phyloP scores from a whole-genome alignment of 495 filamentous ascomycete species.

The Xylaria nigripes region DNA sequence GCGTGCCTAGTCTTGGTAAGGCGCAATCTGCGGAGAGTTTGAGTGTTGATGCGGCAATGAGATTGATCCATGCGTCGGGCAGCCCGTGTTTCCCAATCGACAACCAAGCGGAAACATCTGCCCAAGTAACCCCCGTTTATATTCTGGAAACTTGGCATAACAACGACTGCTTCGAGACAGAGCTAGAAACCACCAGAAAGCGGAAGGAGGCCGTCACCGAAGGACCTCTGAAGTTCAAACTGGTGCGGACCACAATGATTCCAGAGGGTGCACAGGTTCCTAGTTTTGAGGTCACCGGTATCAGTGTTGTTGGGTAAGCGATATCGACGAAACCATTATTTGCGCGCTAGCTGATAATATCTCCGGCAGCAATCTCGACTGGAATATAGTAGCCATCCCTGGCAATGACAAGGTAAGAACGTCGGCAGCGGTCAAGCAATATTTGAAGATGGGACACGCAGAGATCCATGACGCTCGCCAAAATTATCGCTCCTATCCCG shows the following conservation, averaged over 20 bases:
- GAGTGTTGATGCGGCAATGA: constrained; percentile 12
- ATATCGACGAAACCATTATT: background rate
- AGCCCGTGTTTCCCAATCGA: constrained; percentile 18
- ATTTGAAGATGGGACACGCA: constrained; percentile 9
- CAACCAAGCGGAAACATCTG: constrained; percentile 15
- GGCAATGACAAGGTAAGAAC: constrained; percentile 23
- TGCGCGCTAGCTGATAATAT: background rate
- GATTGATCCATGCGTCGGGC: constrained; percentile 17
- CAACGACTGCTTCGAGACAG: constrained; percentile 7
- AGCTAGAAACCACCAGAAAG: constrained; percentile 6
- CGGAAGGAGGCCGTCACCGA: background rate
- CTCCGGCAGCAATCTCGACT: constrained; percentile 28
- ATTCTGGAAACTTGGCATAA: constrained; percentile 14
- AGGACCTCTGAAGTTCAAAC: constrained; percentile 5
- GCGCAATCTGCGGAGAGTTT: constrained; percentile 7
- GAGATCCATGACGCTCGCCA: constrained; percentile 11
- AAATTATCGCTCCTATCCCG: constrained; percentile 18
- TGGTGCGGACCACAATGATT: constrained; percentile 8
- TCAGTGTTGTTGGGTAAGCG: constrained; percentile 36
- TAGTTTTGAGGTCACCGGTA: constrained; percentile 24
- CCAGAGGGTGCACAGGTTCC: constrained; percentile 14
- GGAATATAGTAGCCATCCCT: constrained; percentile 31
- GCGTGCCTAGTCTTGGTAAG: constrained; percentile 13
- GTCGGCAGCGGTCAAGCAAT: constrained; percentile 9
- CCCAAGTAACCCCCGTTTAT: constrained; percentile 17